Percentiles rank a stretch among this genome's conserved stretches.
Evolutionary conservation across 352 stramenopile genomes (phyloP).

Genomic region (Elongisporangium anandrum): DNA sequence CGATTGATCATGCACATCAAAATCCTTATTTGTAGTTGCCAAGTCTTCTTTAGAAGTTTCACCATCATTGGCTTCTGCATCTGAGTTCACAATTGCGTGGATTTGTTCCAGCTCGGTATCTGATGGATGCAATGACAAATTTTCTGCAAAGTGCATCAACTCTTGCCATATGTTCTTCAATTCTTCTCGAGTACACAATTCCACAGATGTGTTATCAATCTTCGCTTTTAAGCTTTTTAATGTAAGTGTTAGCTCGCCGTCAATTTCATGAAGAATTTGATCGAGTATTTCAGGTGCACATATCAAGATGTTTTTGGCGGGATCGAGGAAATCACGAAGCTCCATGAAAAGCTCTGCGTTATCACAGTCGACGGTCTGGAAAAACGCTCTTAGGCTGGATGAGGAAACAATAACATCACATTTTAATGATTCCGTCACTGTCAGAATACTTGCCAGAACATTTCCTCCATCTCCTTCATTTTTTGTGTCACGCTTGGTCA

Average conservation of each 20-base stretch:
- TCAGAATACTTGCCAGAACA: neutral
- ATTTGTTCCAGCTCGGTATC: neutral
- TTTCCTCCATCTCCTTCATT: neutral
- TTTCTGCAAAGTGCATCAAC: neutral
- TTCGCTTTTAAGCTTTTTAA: neutral
- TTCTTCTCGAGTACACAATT: neutral
- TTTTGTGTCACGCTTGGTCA: neutral
- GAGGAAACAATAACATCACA: neutral
- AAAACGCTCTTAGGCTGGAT: neutral
- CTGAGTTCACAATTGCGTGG: neutral
- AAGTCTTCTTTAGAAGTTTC: neutral
- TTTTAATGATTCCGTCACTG: neutral
- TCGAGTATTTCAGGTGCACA: neutral
- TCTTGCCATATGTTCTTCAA: neutral
- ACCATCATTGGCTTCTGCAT: neutral
- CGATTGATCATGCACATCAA: neutral
- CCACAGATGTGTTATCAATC: neutral
- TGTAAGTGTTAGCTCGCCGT: neutral
- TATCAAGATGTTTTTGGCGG: neutral
- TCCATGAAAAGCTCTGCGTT: neutral
- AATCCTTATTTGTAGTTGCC: constrained; percentile 6
- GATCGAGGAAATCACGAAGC: neutral
- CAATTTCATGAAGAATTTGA: neutral
- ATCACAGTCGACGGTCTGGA: neutral
- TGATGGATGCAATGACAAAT: neutral